Evolutionary conservation across 495 filamentous ascomycete species (phyloP).

Genomic region (Xylaria nigripes): DNA sequence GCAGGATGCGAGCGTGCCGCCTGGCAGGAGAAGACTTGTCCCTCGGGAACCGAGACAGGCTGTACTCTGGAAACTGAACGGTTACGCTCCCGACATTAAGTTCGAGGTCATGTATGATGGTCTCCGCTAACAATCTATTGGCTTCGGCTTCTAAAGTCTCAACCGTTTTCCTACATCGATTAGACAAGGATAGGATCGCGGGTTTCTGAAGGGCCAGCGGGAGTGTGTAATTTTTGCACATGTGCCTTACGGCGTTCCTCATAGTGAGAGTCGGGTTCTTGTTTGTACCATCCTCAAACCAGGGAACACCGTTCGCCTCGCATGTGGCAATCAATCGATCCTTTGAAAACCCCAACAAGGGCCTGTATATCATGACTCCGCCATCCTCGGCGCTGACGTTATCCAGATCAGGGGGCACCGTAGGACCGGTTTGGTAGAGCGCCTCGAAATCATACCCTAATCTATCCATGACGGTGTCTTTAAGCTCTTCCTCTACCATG

Average conservation of each 20-base stretch:
- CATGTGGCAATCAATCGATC: slow-evolving; percentile 65
- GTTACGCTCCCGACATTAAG: slow-evolving; percentile 32
- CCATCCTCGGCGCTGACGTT: slow-evolving; percentile 50
- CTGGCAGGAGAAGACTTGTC: slow-evolving; percentile 10
- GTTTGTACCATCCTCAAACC: slow-evolving; percentile 86
- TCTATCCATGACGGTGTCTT: slow-evolving; percentile 10
- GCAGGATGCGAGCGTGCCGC: slow-evolving; percentile 22
- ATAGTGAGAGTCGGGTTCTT: slow-evolving; percentile 64
- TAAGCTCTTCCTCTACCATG: slow-evolving; percentile 1
- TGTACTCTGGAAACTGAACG: slow-evolving; percentile 32
- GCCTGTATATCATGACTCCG: slow-evolving; percentile 64
- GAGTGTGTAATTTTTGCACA: slow-evolving; percentile 50
- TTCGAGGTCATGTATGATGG: slow-evolving; percentile 32
- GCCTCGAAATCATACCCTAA: slow-evolving; percentile 19
- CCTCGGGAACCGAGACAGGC: slow-evolving; percentile 6
- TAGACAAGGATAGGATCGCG: slow-evolving; percentile 51
- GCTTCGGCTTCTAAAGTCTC: slow-evolving; percentile 29
- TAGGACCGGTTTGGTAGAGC: slow-evolving; percentile 10
- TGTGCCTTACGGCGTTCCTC: slow-evolving; percentile 69
- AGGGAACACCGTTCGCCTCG: slow-evolving; percentile 51
- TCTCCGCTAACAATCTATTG: slow-evolving; percentile 22
- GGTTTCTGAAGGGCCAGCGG: slow-evolving; percentile 61
- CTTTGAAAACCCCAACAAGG: slow-evolving; percentile 69
- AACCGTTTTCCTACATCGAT: slow-evolving; percentile 26
- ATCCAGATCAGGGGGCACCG: slow-evolving; percentile 4